Evolutionary conservation across 371 early-diverging fungal species (phyloP), one percentile per base, ranked within the genome.

Genomic region (Syncephalastrum racemosum): DNA sequence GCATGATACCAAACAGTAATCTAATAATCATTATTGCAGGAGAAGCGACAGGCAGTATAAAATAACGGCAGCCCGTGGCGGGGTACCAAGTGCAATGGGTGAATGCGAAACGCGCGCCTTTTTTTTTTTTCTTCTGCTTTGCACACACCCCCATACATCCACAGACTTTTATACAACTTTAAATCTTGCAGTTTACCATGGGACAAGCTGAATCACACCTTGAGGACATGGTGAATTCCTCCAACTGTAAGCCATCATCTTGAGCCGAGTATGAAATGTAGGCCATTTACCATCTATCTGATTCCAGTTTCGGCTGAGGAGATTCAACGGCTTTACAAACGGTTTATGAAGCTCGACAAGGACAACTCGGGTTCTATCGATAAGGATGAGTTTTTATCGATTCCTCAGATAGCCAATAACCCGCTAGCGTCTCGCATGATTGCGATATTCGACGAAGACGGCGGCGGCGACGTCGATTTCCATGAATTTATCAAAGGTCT

Each of bases 401-500:
- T 94, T 63, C 98, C 98, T 39, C 95, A 93, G 75, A 92, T 98
- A 50, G 94, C 96, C 23, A 91, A 84, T 71, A 98, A 98, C 75
- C 99, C 99, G 44, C 82, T 98, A 31, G 98, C 97, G 2, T 87
- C 90, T 20, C 88, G 98, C 36, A 81, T 99, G 68, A 90, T 99
- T 68, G 94, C 92, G 60, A 92, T 96, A 58, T 93, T 99, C 64
- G 99, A 99, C 71, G 90, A 87, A 53, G 97, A 99, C 69, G 97
- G 96, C 46, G 92, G 93, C 50, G 99, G 99, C 52, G 96, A 96
- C 74, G 92, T 99, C 3, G 96, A 99, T 77, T 99, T 99, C 71
- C 89, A 92, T 59, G 98, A 99, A 78, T 99, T 99, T 64, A 91
- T 99, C 62, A 84, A 82, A 16, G 97, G 97, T 1, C 69, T 99